A percentile compares a stretch with the other conserved stretches of the same genome.
These are phyloP conservation scores for Boletus sp. DNA, from an alignment of 768 basidiomycete species.

Conservation along the genomic window DNA sequence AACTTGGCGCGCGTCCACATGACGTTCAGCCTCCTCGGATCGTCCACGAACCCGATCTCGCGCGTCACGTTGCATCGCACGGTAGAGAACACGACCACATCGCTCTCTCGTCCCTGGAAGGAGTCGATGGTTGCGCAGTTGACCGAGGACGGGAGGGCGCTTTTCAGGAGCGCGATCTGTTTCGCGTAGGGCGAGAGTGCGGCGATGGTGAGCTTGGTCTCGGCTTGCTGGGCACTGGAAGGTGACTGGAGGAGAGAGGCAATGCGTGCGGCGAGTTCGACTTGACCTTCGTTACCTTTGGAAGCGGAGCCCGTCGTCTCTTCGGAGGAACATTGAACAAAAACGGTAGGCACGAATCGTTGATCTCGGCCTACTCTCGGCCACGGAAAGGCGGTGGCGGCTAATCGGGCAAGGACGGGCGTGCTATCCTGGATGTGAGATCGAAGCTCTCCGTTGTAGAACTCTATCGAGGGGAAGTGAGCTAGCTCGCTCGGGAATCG, in stretches of 20 bases:
- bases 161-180: slow-evolving; percentile 49
- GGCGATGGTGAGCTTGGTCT: slow-evolving; percentile 10
- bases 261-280: slow-evolving; percentile 48
- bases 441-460: slow-evolving; percentile 54
- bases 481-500: slow-evolving; percentile 60
- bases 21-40: slow-evolving; percentile 61
- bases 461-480: slow-evolving; percentile 59
- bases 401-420: slow-evolving; percentile 38
- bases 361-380: slow-evolving; percentile 34
- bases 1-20: slow-evolving; percentile 67
- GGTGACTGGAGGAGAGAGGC: slow-evolving; percentile 38
- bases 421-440: slow-evolving; percentile 43
- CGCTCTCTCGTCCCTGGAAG: slow-evolving; percentile 68
- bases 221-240: background rate
- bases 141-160: slow-evolving; percentile 29
- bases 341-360: slow-evolving; percentile 49
- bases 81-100: slow-evolving; percentile 63
- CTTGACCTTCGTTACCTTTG: slow-evolving; percentile 62
- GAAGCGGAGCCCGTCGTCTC: slow-evolving; percentile 60
- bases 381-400: slow-evolving; percentile 55
- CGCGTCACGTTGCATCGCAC: slow-evolving; percentile 58
- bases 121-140: slow-evolving; percentile 34
- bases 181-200: slow-evolving; percentile 58
- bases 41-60: slow-evolving; percentile 65
- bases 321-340: slow-evolving; percentile 54